Evolutionary conservation across 148 eudicot species (phyloP).

Genomic region (Beta vulgaris): DNA sequence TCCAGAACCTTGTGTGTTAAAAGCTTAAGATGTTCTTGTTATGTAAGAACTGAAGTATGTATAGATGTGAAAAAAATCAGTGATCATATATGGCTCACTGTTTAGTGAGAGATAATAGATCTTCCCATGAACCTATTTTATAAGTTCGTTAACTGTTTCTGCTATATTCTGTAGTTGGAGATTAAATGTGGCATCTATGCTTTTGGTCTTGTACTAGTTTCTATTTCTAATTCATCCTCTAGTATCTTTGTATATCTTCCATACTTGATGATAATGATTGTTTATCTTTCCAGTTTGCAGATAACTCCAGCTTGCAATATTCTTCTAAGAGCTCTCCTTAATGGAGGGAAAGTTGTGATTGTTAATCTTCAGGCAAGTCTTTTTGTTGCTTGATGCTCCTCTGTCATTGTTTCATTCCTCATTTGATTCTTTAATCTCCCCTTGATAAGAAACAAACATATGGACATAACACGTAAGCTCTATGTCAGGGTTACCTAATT

Average conservation of each 20-base stretch:
- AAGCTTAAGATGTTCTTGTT: background rate
- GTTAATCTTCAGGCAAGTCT: conserved; percentile 83
- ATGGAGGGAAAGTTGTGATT: conserved; percentile 74
- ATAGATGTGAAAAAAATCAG: background rate
- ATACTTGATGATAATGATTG: background rate
- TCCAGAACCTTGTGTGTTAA: no score
- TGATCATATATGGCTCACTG: background rate
- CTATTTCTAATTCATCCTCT: background rate
- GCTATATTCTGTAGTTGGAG: background rate
- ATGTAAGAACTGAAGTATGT: background rate
- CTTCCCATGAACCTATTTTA: background rate
- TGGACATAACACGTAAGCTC: no score
- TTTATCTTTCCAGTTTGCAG: conserved; percentile 59
- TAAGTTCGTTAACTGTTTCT: background rate
- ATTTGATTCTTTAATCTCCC: background rate
- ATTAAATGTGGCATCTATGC: background rate
- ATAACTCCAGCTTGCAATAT: conserved; percentile 82
- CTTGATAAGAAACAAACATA: no score
- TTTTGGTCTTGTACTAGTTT: background rate
- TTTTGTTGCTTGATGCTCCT: background rate
- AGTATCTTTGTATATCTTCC: conserved; percentile 1
- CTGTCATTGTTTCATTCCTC: background rate
- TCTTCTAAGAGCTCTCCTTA: conserved; percentile 55
- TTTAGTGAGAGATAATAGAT: background rate
- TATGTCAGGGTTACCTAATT: no score